phyloP scores from a whole-genome alignment of 1,139 yeast genomes.

The Neolecta irregularis region DNA sequence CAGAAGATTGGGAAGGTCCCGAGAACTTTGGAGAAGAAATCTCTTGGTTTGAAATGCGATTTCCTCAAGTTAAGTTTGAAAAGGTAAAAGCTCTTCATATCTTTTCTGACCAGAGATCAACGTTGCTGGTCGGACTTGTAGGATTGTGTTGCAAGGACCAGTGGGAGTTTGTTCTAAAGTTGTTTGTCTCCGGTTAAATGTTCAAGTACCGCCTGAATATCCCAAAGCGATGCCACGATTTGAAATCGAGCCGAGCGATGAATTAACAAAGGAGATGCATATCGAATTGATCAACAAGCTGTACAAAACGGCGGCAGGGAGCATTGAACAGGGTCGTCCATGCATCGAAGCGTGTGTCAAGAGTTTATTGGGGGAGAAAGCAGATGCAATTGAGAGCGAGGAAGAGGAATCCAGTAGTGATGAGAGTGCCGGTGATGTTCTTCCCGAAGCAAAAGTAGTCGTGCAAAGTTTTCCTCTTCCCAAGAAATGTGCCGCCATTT shows the following conservation, averaged over 20 bases:
- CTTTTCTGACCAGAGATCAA: slow-evolving; percentile 33
- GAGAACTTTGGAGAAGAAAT: slow-evolving; percentile 82
- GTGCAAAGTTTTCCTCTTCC: slow-evolving; percentile 10
- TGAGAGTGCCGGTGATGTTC: slow-evolving; percentile 17
- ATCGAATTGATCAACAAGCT: slow-evolving; percentile 38
- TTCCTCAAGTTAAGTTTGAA: slow-evolving; percentile 76
- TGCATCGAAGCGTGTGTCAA: slow-evolving; percentile 73
- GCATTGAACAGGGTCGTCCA: slow-evolving; percentile 42
- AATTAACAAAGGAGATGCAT: slow-evolving; percentile 35
- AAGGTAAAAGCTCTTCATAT: slow-evolving; percentile 21
- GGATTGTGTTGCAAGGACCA: slow-evolving; percentile 67
- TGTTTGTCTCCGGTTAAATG: slow-evolving; percentile 52
- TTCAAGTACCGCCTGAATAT: slow-evolving; percentile 54
- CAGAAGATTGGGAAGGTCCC: slow-evolving; percentile 25
- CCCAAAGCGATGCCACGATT: slow-evolving; percentile 50
- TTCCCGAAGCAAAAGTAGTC: slow-evolving; percentile 18
- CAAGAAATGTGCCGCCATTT: slow-evolving; percentile 10
- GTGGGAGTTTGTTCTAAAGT: slow-evolving; percentile 38
- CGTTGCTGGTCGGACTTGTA: slow-evolving; percentile 69
- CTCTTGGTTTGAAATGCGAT: slow-evolving; percentile 73
- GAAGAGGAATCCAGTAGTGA: slow-evolving; percentile 24
- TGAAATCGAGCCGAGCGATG: slow-evolving; percentile 63
- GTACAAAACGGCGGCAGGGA: slow-evolving; percentile 40
- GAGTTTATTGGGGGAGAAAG: slow-evolving; percentile 65
- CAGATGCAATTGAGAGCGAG: slow-evolving; percentile 29